Conservation (phyloP, 169 alveolate genomes). For the Perkinsus chesapeaki region DNA sequence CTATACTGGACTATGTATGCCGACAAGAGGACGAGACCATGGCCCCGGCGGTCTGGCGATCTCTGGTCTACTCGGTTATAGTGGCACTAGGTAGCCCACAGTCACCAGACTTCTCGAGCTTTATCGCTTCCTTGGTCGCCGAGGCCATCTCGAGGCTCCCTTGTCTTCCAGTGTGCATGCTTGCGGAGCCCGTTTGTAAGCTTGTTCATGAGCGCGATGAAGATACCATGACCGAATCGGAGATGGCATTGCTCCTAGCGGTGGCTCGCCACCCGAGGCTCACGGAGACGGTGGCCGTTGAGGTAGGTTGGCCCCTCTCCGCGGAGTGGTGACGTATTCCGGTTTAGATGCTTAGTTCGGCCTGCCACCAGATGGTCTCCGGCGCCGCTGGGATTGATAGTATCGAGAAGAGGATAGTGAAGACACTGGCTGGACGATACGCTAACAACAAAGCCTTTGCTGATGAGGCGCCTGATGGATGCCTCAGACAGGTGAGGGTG, state of each 20-base stretch:
- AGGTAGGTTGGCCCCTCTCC: background rate
- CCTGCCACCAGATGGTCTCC: background rate
- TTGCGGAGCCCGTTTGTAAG: background rate
- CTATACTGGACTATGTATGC: background rate
- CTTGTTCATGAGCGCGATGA: background rate
- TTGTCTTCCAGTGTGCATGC: background rate
- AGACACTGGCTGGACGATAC: background rate
- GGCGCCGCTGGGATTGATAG: background rate
- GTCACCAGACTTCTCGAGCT: background rate
- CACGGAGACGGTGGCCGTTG: background rate
- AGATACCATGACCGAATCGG: background rate
- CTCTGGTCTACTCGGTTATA: background rate
- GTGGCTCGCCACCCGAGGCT: background rate
- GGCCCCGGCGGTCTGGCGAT: background rate
- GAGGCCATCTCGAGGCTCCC: background rate
- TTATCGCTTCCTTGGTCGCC: background rate
- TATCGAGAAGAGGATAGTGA: background rate
- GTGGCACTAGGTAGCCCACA: background rate
- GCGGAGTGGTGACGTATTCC: background rate
- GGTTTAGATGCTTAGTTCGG: background rate
- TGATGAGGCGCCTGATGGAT: background rate
- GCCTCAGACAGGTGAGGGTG: background rate
- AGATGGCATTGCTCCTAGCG: background rate
- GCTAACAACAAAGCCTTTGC: background rate
- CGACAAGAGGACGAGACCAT: background rate